Conservation (phyloP, 1,139 yeast genomes). For the Pneumocystis murina region DNA sequence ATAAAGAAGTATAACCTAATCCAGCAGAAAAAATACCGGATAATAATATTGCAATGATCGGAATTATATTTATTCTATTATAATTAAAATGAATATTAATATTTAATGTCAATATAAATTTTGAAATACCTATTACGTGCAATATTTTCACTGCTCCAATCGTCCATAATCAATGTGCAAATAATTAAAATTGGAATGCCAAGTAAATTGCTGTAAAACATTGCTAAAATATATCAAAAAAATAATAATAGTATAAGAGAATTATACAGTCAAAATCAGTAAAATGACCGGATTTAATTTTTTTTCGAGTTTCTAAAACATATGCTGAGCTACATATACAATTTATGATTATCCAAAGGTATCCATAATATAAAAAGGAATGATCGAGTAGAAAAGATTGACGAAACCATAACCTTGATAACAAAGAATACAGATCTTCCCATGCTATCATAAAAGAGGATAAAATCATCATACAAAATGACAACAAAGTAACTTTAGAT, state of each 20-base stretch:
- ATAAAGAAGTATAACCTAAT: constrained; percentile 94
- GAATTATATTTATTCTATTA: constrained; percentile 45
- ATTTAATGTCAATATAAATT: neutral
- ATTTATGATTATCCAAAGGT: constrained; percentile 91
- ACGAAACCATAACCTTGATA: constrained; percentile 22
- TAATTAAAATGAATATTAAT: constrained; percentile 28
- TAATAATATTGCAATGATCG: constrained; percentile 68
- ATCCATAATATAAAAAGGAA: constrained; percentile 52
- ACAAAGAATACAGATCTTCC: constrained; percentile 48
- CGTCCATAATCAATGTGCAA: constrained; percentile 66
- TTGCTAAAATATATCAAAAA: constrained; percentile 28
- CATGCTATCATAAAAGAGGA: constrained; percentile 88
- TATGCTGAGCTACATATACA: constrained; percentile 89
- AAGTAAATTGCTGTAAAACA: constrained; percentile 89
- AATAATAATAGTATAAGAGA: neutral
- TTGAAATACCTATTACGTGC: constrained; percentile 39
- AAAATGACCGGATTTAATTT: constrained; percentile 91
- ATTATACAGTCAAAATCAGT: constrained; percentile 66
- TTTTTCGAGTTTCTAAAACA: constrained; percentile 88
- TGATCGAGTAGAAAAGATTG: constrained; percentile 17
- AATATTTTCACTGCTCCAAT: constrained; percentile 77
- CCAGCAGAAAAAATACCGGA: constrained; percentile 92
- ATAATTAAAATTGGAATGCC: constrained; percentile 76
- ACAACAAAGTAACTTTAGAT: constrained; percentile 74
- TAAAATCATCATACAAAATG: constrained; percentile 79